Evolutionary conservation across 495 filamentous ascomycete species (phyloP), one percentile per base, ranked within the genome.

Genomic region (Elaphomyces granulatus): DNA sequence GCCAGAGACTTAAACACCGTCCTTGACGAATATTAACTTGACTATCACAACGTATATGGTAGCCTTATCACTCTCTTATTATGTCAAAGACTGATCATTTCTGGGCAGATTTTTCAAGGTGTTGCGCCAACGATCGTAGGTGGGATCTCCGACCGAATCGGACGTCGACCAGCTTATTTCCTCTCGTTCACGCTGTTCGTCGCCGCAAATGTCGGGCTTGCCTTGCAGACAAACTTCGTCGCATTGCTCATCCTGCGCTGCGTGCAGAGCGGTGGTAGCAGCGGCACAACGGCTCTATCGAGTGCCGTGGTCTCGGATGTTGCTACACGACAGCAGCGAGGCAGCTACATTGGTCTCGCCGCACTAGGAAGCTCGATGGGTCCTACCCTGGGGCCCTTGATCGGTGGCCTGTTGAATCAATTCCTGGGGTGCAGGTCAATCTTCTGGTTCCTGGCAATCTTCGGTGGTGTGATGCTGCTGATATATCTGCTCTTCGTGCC

Each of bases 381-480:
- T 0, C 72, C 75, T 0, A 58, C 70, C 1, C 40, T 80, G 8
- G 73, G 72, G 3, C 78, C 77, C 0, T 66, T 79, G 0, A 64
- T 85, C 18, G 81, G 80, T 3, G 80, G 80, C 1, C 41, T 82
- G 0, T 58, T 84, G 1, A 61, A 71, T 3, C 64, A 81, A 38
- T 78, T 72, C 45, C 63, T 84, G 2, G 78, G 77, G 1, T 86
- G 80, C 80, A 51, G 72, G 16, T 64, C 72, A 20, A 77, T 81
- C 39, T 87, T 87, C 55, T 84, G 79, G 79, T 83, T 83, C 48
- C 62, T 82, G 14, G 62, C 67, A 36, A 83, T 84, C 42, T 56
- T 73, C 26, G 58, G 66, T 14, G 70, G 63, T 0, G 59, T 62
- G 3, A 50, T 58, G 15, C 36, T 64, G 8, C 34, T 63, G 8